Percentiles rank a stretch among this genome's conserved stretches.
Evolutionary conservation across 148 eudicot species (phyloP).

Genomic region (Vaccinium corymbosum): DNA sequence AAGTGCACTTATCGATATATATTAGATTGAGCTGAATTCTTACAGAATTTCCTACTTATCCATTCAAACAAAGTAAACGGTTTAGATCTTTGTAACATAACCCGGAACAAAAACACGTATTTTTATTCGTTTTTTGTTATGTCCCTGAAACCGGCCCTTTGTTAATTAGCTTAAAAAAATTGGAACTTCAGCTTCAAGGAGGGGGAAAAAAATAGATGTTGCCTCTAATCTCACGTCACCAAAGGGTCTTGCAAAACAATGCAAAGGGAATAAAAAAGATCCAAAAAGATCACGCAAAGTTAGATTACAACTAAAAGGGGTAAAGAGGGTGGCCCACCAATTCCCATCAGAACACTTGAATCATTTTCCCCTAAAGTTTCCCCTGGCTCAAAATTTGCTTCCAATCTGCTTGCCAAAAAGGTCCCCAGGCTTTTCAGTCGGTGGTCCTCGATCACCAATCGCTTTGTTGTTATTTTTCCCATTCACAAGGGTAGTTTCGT

Average conservation of each 20-base stretch:
- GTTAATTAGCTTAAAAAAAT: not conserved
- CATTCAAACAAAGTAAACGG: too few species aligned
- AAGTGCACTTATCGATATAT: too few species aligned
- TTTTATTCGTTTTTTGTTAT: too few species aligned
- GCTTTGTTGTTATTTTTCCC: not conserved
- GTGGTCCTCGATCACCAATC: not conserved
- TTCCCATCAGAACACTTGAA: not conserved
- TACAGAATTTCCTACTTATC: too few species aligned
- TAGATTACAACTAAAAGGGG: not conserved
- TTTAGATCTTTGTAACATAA: too few species aligned
- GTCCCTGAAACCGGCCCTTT: too few species aligned
- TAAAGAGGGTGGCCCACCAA: not conserved
- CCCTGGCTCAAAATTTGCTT: too few species aligned
- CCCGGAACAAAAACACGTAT: too few species aligned
- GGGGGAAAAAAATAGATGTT: not conserved
- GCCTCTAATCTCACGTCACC: not conserved
- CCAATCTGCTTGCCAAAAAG: not conserved
- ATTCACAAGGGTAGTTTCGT: not conserved
- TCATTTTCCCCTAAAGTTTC: not conserved
- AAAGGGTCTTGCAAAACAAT: not conserved
- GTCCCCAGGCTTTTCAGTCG: constrained; percentile 5
- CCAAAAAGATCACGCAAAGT: not conserved
- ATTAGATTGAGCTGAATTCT: too few species aligned
- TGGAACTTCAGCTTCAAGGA: not conserved
- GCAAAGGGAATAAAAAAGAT: not conserved